Evolutionary conservation across 2,329 filamentous ascomycete genomes (phyloP), one percentile per base, ranked within the genome.

Genomic region (Decorospora gaudefroyi): DNA sequence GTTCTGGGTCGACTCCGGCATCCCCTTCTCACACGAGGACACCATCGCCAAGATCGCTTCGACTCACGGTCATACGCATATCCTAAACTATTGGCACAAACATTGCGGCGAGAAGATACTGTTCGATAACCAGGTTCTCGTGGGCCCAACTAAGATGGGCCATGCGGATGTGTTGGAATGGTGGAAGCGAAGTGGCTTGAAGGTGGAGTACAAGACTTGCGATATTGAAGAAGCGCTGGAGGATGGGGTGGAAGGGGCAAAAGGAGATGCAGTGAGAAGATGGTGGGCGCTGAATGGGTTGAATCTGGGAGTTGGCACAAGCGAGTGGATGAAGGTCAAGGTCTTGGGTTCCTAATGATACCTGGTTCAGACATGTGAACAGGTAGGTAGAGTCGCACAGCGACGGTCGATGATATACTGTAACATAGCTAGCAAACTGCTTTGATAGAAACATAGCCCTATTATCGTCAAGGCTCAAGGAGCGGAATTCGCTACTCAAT

Each of bases 151-250:
- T 1, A 89, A 90, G 60, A 88, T 92, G 65, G 89, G 90, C 4
- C 87, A 95, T 67, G 82, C 90, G 3, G 78, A 83, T 23, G 90
- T 96, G 15, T 75, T 97, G 6, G 89, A 96, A 67, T 96, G 92
- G 92, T 96, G 92, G 91, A 87, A 88, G 62, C 78, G 78, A 39
- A 87, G 85, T 58, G 83, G 84, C 0, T 78, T 91, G 57, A 80
- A 82, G 38, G 90, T 96, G 17, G 90, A 95, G 69, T 96, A 96
- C 71, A 91, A 92, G 69, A 95, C 90, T 1, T 96, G 90, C 69
- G 90, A 95, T 69, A 93, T 97, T 49, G 91, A 96, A 68, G 92
- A 96, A 72, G 91, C 91, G 0, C 78, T 96, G 26, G 91, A 96
- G 67, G 91, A 96, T 66, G 88, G 89, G 15, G 81, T 92, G 3